phyloP scores from a whole-genome alignment of 257 asterid genomes.

The Mentha longifolia region DNA sequence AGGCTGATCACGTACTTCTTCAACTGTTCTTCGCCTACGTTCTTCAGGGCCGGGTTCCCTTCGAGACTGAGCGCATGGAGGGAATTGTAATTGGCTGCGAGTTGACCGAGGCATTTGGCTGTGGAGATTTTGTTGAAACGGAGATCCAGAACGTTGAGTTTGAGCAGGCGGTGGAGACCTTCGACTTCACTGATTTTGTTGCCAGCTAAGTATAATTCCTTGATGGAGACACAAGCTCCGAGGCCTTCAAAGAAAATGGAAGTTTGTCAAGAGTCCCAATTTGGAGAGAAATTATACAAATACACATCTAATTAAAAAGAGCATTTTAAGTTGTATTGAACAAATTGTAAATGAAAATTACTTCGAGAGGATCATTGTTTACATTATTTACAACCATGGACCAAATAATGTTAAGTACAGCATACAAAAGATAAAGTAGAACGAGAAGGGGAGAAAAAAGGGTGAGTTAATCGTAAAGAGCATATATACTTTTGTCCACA shows the following conservation, averaged over 20 bases:
- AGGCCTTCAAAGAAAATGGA: constrained; percentile 61
- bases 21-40: constrained; percentile 88
- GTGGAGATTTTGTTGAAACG: constrained; percentile 96
- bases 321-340: neutral
- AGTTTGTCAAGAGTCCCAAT: neutral
- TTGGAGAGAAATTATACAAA: neutral
- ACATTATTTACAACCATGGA: neutral
- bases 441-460: neutral
- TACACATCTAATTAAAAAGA: neutral
- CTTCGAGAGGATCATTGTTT: neutral
- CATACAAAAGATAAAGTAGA: neutral
- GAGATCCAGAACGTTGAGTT: constrained; percentile 75
- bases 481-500: neutral
- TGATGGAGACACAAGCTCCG: constrained; percentile 86
- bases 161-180: constrained; percentile 97
- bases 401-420: neutral
- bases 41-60: constrained; percentile 95
- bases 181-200: constrained; percentile 97
- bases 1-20: constrained; percentile 80
- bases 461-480: neutral
- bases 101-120: constrained; percentile 89
- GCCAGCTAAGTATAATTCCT: constrained; percentile 90
- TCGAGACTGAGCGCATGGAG: constrained; percentile 90
- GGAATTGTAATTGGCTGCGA: constrained; percentile 91
- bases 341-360: neutral